Evolutionary conservation across 176 grass and related monocot genomes (phyloP).

Genomic region (Hyparrhenia diplandra): DNA sequence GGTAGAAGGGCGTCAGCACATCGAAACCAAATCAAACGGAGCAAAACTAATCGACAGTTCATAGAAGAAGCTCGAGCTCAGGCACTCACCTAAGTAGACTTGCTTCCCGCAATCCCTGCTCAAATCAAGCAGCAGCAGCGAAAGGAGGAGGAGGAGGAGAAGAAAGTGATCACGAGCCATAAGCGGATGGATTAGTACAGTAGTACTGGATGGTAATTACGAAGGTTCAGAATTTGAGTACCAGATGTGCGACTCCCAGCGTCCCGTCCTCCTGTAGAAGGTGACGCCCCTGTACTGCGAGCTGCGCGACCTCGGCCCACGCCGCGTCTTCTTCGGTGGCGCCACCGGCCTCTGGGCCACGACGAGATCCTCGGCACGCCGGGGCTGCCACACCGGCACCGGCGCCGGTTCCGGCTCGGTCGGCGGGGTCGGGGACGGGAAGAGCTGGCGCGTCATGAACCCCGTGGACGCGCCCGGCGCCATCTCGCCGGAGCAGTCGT

Average conservation of each 20-base stretch:
- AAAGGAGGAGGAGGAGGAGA: not conserved
- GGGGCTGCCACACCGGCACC: slow-evolving; percentile 1
- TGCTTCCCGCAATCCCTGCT: slow-evolving; percentile 98
- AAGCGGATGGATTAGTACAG: not conserved
- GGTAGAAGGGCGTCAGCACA: slow-evolving; percentile 4
- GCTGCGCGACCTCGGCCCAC: slow-evolving; percentile 87
- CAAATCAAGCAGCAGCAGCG: not conserved
- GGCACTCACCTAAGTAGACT: slow-evolving; percentile 79
- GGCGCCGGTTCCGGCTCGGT: not conserved
- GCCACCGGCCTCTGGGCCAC: slow-evolving; percentile 9
- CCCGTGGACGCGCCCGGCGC: slow-evolving; percentile 18
- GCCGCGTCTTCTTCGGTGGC: slow-evolving; percentile 68
- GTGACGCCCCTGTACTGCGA: slow-evolving; percentile 98
- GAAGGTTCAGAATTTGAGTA: slow-evolving; percentile 21
- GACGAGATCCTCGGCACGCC: slow-evolving; percentile 17
- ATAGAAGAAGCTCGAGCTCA: not conserved
- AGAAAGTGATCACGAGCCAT: slow-evolving; percentile 9
- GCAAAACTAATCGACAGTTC: not conserved
- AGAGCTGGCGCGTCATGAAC: slow-evolving; percentile 64
- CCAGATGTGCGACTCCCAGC: slow-evolving; percentile 99
- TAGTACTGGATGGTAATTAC: not conserved
- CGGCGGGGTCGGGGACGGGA: slow-evolving; percentile 22
- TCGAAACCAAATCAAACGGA: not conserved
- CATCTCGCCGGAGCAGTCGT: slow-evolving; percentile 23
- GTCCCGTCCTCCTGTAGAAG: slow-evolving; percentile 91